Conservation (phyloP, 495 filamentous ascomycete species). For the Lindgomyces ingoldianus region DNA sequence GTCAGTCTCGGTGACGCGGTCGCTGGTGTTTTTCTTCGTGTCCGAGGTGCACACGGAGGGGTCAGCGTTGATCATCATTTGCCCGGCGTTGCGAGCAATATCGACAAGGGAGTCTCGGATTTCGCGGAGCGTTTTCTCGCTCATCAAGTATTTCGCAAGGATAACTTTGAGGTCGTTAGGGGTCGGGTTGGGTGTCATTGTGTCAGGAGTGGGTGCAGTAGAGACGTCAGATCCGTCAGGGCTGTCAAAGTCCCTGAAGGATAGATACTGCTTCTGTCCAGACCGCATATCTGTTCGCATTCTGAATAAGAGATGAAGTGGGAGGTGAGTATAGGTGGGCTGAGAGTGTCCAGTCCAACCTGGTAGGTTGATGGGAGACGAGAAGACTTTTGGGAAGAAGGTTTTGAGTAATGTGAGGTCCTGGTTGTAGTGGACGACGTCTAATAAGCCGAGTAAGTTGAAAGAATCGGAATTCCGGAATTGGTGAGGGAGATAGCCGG, state of each 20-base stretch:
- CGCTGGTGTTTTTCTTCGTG: constrained; percentile 28
- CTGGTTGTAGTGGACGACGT: not conserved
- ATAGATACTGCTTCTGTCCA: not conserved
- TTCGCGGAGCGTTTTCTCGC: not conserved
- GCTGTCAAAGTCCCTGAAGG: not conserved
- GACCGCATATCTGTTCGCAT: not conserved
- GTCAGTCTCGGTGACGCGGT: constrained; percentile 33
- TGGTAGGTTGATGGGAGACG: too few species aligned
- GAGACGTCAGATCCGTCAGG: not conserved
- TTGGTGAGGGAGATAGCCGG: not conserved
- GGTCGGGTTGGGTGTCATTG: not conserved
- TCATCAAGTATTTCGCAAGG: not conserved
- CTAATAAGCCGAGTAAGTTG: too few species aligned
- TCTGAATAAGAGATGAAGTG: not conserved
- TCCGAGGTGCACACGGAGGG: constrained; percentile 21
- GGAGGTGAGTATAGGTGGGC: not conserved
- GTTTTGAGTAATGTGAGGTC: not conserved
- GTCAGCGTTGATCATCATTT: constrained; percentile 30
- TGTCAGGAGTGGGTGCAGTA: not conserved
- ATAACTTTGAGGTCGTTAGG: not conserved
- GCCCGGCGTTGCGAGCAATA: constrained; percentile 25
- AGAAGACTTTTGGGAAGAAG: not conserved
- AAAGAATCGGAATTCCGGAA: too few species aligned
- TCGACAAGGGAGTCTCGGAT: constrained; percentile 21
- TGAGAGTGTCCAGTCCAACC: too few species aligned